These are phyloP conservation scores for Solanum ossicruentum DNA, from an alignment of 257 asterid species.

Conservation along the genomic window DNA sequence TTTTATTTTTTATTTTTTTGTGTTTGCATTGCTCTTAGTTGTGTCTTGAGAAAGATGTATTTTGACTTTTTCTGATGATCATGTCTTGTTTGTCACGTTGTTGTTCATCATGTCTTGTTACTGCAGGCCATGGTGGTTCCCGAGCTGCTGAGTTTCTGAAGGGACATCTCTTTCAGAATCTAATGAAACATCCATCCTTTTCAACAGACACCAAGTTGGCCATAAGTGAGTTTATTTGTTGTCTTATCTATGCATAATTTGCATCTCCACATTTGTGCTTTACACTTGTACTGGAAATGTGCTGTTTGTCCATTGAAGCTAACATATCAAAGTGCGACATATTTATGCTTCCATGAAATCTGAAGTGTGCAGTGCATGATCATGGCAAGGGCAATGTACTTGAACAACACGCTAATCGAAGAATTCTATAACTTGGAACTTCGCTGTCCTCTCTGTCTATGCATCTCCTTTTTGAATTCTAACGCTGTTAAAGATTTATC, in stretches of 20 bases:
- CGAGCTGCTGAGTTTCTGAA: conserved; percentile 97
- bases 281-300: background rate
- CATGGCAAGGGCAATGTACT: background rate
- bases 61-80: conserved; percentile 7
- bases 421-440: background rate
- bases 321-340: background rate
- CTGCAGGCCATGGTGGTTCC: conserved; percentile 96
- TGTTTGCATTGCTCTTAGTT: background rate
- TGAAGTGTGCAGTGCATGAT: background rate
- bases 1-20: background rate
- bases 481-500: background rate
- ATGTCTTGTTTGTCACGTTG: background rate
- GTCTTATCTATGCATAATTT: background rate
- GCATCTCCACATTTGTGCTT: background rate
- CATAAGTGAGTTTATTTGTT: conserved; percentile 58
- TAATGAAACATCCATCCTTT: conserved; percentile 76
- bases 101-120: conserved; percentile 6
- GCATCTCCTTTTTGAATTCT: background rate
- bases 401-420: background rate
- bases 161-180: conserved; percentile 84
- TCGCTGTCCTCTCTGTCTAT: background rate
- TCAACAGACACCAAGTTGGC: conserved; percentile 57
- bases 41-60: background rate
- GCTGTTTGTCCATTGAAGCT: background rate
- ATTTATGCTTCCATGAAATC: background rate